phyloP scores from a whole-genome alignment of 208 protist species.

The Baffinella frigidus region DNA sequence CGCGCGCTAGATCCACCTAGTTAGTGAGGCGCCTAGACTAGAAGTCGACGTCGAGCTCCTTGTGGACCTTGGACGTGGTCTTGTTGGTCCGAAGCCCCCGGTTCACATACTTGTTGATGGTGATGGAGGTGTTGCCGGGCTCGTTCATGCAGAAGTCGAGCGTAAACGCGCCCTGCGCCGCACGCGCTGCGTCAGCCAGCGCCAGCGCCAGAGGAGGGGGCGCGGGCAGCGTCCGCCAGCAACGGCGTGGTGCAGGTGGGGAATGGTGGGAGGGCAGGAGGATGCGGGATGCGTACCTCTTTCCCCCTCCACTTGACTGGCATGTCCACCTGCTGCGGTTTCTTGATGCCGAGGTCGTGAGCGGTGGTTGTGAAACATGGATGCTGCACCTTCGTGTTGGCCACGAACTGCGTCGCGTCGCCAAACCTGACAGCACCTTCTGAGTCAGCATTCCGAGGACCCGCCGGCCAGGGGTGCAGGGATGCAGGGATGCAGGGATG shows the following conservation, averaged over 20 bases:
- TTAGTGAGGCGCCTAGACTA: too few species aligned
- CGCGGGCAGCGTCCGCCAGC: too few species aligned
- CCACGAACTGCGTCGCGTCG: background rate
- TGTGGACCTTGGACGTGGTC: slow-evolving; percentile 2
- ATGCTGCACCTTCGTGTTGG: slow-evolving; percentile 17
- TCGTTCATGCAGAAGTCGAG: slow-evolving; percentile 25
- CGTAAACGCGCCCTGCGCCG: background rate
- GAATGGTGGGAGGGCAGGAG: too few species aligned
- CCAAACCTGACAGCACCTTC: background rate
- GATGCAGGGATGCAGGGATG: too few species aligned
- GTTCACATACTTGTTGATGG: slow-evolving; percentile 29
- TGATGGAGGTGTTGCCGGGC: slow-evolving; percentile 20
- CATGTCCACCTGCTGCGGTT: slow-evolving; percentile 53
- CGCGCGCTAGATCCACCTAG: too few species aligned
- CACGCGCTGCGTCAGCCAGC: too few species aligned
- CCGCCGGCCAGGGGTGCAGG: too few species aligned
- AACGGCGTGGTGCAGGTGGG: too few species aligned
- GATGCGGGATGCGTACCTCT: background rate
- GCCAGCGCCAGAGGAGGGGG: too few species aligned
- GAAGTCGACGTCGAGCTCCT: slow-evolving; percentile 40
- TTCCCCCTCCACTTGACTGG: slow-evolving; percentile 49
- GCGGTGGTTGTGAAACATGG: slow-evolving; percentile 31
- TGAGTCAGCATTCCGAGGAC: too few species aligned
- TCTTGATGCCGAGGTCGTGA: slow-evolving; percentile 13
- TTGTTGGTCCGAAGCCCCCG: slow-evolving; percentile 8